phyloP scores from a whole-genome alignment of 148 eudicot species.

The Hydrangea macrophylla region DNA sequence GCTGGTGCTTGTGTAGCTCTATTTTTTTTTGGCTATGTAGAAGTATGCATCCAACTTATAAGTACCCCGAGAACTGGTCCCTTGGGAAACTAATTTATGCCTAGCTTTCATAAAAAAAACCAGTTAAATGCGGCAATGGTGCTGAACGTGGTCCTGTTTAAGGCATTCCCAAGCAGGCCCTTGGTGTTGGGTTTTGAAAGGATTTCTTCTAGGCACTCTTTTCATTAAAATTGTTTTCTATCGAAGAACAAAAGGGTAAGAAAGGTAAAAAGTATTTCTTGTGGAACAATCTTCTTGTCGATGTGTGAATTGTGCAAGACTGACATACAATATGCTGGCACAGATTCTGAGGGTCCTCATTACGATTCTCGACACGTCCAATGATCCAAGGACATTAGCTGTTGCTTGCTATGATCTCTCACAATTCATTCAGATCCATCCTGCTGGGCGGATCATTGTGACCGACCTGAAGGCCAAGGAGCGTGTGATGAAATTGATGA shows the following conservation, averaged over 20 bases:
- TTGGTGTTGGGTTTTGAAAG: too few relatives aligned
- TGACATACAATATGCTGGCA: slow-evolving; percentile 12
- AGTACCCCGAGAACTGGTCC: too few relatives aligned
- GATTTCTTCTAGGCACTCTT: neutral
- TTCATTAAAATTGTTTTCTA: neutral
- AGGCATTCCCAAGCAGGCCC: too few relatives aligned
- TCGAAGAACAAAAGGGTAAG: neutral
- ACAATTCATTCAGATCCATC: slow-evolving; percentile 88
- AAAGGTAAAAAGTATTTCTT: neutral
- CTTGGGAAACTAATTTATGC: too few relatives aligned
- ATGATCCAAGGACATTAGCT: slow-evolving; percentile 73
- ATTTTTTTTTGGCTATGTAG: too few relatives aligned
- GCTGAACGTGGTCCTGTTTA: too few relatives aligned
- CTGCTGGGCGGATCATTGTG: slow-evolving; percentile 90
- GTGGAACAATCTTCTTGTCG: neutral
- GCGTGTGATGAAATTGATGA: slow-evolving; percentile 92
- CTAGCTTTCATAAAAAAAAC: too few relatives aligned
- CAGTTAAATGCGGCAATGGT: too few relatives aligned
- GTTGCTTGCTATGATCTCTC: slow-evolving; percentile 97
- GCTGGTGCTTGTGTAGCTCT: too few relatives aligned
- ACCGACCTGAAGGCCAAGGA: slow-evolving; percentile 91
- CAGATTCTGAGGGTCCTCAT: slow-evolving; percentile 91
- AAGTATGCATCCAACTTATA: too few relatives aligned
- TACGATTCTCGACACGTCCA: slow-evolving; percentile 81
- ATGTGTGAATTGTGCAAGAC: neutral